Evolutionary conservation across 371 early-diverging fungal genomes (phyloP).

Genomic region (Umbelopsis sp.): DNA sequence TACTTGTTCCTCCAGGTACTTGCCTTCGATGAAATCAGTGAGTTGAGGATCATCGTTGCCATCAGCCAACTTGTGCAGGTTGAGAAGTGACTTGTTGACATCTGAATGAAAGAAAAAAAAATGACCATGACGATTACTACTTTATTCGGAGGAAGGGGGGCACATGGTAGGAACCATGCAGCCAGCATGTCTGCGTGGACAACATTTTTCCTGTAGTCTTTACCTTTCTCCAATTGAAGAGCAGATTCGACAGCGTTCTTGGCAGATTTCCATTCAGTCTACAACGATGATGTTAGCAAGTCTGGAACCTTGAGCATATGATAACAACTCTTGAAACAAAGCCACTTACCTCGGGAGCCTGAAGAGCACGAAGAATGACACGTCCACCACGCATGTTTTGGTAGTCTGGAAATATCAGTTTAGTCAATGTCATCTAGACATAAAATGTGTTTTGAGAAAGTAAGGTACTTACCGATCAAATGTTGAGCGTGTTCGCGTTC

Average conservation of each 20-base stretch:
- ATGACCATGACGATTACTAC: neutral
- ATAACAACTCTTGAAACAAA: neutral
- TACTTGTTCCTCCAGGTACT: slow-evolving; percentile 69
- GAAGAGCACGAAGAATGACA: slow-evolving; percentile 50
- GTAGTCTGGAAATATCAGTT: slow-evolving; percentile 35
- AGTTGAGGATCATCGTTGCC: slow-evolving; percentile 69
- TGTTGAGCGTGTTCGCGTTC: slow-evolving; percentile 66
- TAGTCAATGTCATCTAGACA: no score
- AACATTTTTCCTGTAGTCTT: neutral
- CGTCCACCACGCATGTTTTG: slow-evolving; percentile 61
- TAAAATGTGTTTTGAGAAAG: no score
- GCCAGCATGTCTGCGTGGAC: no score
- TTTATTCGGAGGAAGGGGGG: neutral
- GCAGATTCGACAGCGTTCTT: slow-evolving; percentile 68
- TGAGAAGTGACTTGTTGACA: slow-evolving; percentile 70
- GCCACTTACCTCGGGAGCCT: slow-evolving; percentile 51
- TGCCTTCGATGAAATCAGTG: slow-evolving; percentile 68
- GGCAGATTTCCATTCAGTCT: slow-evolving; percentile 68
- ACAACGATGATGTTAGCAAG: neutral
- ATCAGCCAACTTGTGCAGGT: slow-evolving; percentile 67
- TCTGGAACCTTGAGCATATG: neutral
- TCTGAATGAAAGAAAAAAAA: slow-evolving; percentile 31
- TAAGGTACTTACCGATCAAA: slow-evolving; percentile 39
- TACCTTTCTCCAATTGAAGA: slow-evolving; percentile 70
- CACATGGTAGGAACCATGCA: no score